Conservation (phyloP, 345 rosid species). For the Erucastrum elatum region DNA sequence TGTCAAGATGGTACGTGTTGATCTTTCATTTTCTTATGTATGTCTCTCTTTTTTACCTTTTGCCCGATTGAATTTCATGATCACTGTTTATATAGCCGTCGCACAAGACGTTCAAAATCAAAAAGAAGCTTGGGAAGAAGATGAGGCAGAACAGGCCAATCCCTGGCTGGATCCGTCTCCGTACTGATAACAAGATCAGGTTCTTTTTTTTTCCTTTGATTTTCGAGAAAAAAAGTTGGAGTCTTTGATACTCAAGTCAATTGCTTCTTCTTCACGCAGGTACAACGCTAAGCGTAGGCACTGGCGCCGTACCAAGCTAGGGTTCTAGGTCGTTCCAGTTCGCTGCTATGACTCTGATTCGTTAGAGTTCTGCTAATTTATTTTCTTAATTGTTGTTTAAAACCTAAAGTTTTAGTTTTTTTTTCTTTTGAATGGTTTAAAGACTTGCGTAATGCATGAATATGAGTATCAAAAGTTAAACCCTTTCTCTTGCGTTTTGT, state of each 20-base stretch:
- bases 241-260: not conserved
- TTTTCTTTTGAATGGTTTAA: not conserved
- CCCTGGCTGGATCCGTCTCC: slow-evolving; percentile 68
- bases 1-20: slow-evolving; percentile 29
- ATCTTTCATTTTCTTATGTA: not conserved
- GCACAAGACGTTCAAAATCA: slow-evolving; percentile 72
- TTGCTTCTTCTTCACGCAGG: slow-evolving; percentile 36
- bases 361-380: not conserved
- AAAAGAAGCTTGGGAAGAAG: slow-evolving; percentile 73
- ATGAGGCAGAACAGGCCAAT: slow-evolving; percentile 72
- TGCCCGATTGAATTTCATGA: not conserved
- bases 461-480: slow-evolving; percentile 3
- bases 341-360: not conserved
- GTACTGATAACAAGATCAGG: slow-evolving; percentile 67
- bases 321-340: slow-evolving; percentile 31
- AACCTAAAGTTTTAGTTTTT: slow-evolving; percentile 3
- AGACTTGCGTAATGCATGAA: not conserved
- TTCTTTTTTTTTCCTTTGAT: not conserved
- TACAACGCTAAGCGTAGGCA: slow-evolving; percentile 70
- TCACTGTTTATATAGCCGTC: slow-evolving; percentile 62
- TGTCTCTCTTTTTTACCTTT: not conserved
- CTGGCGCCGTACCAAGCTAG: slow-evolving; percentile 70
- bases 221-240: not conserved
- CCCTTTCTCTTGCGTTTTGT: not conserved
- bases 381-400: not conserved